Base-by-base conservation (phyloP, 768 basidiomycete genomes). In the Trametes coccinea region DNA sequence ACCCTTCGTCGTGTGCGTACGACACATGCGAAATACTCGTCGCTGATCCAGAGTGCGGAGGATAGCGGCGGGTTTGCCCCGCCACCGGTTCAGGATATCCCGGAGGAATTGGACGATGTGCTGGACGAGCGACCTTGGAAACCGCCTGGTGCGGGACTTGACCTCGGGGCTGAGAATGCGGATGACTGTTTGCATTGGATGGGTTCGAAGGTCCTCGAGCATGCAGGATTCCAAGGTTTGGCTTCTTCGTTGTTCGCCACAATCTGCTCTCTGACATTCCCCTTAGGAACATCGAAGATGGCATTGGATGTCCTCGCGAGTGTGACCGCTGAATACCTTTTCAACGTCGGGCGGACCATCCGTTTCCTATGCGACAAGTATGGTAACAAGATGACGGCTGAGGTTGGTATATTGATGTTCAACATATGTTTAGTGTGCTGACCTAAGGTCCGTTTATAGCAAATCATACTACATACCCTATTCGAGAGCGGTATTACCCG, bases 161-260 rank as follows among this genome's bases (percentile, higher is more conserved):
- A 88, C 59, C 71, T 92, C 30, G 89, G 87, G 1, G 81, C 81
- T 60, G 75, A 78, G 59, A 85, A 80, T 60, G 86, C 88, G 7
- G 73, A 76, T 46, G 80, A 85, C 57, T 95, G 88, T 75, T 69
- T 89, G 69, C 77, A 80, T 66, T 93, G 87, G 91, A 83, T 85
- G 81, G 79, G 83, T 27, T 76, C 77, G 55, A 93, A 92, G 76
- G 80, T 96, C 53, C 69, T 97, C 67, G 93, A 96, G 67, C 95
- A 97, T 78, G 80, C 82, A 50, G 95, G 95, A 2, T 97, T 97
- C 69, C 95, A 97, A 80, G 92, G 94, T 90, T 59, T 59, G 86
- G 4, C 2, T 37, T 37, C 11, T 37, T 11, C 22, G 13, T 30
- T 11, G 10, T 14, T 29, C 31, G 7, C 11, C 2, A 49, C 10